phyloP scores from a whole-genome alignment of 1,284 basidiomycete species.

The Grifola frondosa region DNA sequence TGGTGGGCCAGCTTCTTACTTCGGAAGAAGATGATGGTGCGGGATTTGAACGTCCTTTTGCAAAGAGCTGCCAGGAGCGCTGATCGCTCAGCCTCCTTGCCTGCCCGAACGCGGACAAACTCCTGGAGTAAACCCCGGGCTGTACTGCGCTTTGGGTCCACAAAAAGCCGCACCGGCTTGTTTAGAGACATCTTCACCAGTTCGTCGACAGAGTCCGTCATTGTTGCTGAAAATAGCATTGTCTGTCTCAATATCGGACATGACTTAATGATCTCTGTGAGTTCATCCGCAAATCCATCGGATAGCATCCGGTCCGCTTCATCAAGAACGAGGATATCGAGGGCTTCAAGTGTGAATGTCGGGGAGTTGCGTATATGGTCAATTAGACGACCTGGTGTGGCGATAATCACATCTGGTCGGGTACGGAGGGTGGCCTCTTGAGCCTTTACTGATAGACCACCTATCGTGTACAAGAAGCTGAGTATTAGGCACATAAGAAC shows the following conservation, averaged over 20 bases:
- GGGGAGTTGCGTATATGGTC: constrained; percentile 97
- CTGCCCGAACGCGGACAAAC: constrained; percentile 85
- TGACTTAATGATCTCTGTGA: constrained; percentile 89
- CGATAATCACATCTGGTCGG: constrained; percentile 90
- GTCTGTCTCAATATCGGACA: constrained; percentile 91
- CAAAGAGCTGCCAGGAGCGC: constrained; percentile 85
- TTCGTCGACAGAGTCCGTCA: constrained; percentile 95
- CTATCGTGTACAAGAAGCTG: constrained; percentile 36
- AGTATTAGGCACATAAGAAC: constrained; percentile 8
- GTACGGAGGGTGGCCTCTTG: constrained; percentile 85
- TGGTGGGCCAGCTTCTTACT: constrained; percentile 98
- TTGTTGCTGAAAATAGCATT: constrained; percentile 98
- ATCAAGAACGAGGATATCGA: constrained; percentile 94
- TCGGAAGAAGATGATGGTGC: constrained; percentile 90
- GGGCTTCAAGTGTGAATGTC: constrained; percentile 88
- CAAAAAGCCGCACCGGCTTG: constrained; percentile 91
- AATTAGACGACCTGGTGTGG: constrained; percentile 94
- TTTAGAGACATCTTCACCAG: constrained; percentile 90
- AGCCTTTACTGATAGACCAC: constrained; percentile 88
- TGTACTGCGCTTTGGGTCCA: constrained; percentile 89
- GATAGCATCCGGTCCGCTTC: constrained; percentile 98
- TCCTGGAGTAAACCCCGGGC: constrained; percentile 93
- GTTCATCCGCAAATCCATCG: constrained; percentile 95
- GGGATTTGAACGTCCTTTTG: constrained; percentile 81
- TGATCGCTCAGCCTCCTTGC: constrained; percentile 78